Evolutionary conservation across 1,284 basidiomycete genomes (phyloP).

Genomic region (Quambalaria eucalypti): DNA sequence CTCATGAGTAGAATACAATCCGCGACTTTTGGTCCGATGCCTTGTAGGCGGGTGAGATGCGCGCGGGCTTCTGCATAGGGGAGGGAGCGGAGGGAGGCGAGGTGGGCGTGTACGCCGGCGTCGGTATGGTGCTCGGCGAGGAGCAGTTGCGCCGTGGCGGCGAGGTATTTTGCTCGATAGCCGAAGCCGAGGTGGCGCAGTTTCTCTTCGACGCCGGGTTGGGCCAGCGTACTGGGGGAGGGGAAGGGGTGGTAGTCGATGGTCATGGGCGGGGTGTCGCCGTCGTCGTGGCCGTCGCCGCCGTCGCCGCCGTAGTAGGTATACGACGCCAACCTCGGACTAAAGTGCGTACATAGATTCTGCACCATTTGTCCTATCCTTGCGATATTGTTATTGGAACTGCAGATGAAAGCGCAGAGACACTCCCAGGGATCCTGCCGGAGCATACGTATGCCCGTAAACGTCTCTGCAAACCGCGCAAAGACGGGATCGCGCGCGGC

Average conservation of each 20-base stretch:
- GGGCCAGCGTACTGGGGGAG: constrained; percentile 60
- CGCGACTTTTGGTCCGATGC: constrained; percentile 74
- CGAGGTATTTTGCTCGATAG: constrained; percentile 84
- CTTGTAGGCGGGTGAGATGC: constrained; percentile 67
- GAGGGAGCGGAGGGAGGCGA: constrained; percentile 55
- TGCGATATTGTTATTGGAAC: constrained; percentile 83
- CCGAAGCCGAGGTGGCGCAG: constrained; percentile 83
- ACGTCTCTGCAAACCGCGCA: constrained; percentile 56
- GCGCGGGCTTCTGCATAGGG: constrained; percentile 60
- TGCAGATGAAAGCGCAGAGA: constrained; percentile 79
- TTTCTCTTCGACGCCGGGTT: constrained; percentile 51
- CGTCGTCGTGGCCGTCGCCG: neutral
- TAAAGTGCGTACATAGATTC: constrained; percentile 38
- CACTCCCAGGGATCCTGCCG: constrained; percentile 83
- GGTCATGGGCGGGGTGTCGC: constrained; percentile 2
- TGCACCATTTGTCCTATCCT: constrained; percentile 46
- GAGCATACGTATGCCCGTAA: constrained; percentile 60
- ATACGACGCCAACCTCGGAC: neutral
- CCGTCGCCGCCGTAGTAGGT: constrained; percentile 16
- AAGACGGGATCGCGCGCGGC: constrained; percentile 64
- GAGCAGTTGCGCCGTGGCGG: constrained; percentile 70
- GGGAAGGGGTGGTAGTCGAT: constrained; percentile 75
- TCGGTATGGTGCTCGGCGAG: constrained; percentile 48
- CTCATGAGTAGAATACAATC: constrained; percentile 85
- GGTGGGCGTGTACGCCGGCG: constrained; percentile 50